A percentile compares a stretch with the other conserved stretches of the same genome.
These are phyloP conservation scores for Boletus bicolor DNA, from an alignment of 768 basidiomycete species.

Conservation along the genomic window DNA sequence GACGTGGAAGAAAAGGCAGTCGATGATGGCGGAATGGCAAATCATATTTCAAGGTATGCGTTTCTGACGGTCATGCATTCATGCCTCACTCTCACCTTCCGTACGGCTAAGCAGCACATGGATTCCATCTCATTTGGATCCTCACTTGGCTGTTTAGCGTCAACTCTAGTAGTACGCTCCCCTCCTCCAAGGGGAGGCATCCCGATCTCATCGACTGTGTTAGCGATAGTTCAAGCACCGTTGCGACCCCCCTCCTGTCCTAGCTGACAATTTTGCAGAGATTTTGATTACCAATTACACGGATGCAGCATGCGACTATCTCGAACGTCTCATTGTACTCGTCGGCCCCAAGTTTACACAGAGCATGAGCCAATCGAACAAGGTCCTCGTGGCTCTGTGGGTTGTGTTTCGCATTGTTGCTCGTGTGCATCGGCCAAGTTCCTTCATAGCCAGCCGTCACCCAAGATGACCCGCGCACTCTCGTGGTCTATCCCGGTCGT, in stretches of 20 bases:
- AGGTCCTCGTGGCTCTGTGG: slow-evolving; percentile 67
- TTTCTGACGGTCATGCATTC: not conserved
- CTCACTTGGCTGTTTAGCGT: slow-evolving; percentile 83
- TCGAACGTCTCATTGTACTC: slow-evolving; percentile 73
- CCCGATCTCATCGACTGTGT: slow-evolving; percentile 62
- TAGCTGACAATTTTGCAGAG: slow-evolving; percentile 37
- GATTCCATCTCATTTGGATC: slow-evolving; percentile 55
- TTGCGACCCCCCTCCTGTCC: not conserved
- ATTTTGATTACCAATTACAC: slow-evolving; percentile 90
- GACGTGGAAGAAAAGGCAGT: slow-evolving; percentile 35
- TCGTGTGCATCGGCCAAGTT: not conserved
- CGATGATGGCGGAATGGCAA: slow-evolving; percentile 56
- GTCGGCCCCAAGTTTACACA: slow-evolving; percentile 83
- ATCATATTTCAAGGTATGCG: slow-evolving; percentile 65
- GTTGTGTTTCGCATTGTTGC: slow-evolving; percentile 44
- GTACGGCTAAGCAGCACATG: slow-evolving; percentile 49
- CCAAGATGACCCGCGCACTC: slow-evolving; percentile 69
- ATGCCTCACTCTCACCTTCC: not conserved
- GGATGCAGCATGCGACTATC: slow-evolving; percentile 80
- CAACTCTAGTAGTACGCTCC: slow-evolving; percentile 56
- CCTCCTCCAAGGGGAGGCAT: slow-evolving; percentile 60
- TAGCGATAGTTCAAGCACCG: slow-evolving; percentile 25
- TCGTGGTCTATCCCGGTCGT: slow-evolving; percentile 84
- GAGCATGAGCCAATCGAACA: slow-evolving; percentile 74
- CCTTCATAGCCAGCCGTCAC: slow-evolving; percentile 33